Evolutionary conservation across 768 basidiomycete species (phyloP), one percentile per base, ranked within the genome.

Genomic region (Suillus paluster): DNA sequence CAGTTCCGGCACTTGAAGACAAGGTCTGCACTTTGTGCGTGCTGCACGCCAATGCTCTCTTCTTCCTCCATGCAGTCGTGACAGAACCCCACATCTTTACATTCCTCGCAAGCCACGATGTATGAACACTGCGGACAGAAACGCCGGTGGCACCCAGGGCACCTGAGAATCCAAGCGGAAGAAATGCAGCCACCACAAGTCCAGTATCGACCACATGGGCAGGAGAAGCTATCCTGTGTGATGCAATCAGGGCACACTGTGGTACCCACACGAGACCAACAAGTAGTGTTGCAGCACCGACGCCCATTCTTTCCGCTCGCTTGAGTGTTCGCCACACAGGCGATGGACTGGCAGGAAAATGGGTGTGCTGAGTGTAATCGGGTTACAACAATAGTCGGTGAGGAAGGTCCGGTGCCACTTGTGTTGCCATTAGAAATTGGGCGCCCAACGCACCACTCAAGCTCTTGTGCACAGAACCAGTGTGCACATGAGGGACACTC

Each of bases 181-280:
- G 59, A 21, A 17, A 19, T 39, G 25, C 60, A 61, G 7, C 36
- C 41, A 46, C 57, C 60, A 19, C 60, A 61, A 19, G n/a, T n/a
- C 60, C 60, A 61, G 36, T 60, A 42, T 42, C 6, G 25, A 33
- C 39, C n/a, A 25, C 50, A 58, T 14, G 36, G 30, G 41, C 60
- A 61, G 17, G 30, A 23, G 25, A 60, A 33, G 30, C 59, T 42
- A 17, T 55, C 60, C 5, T 46, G 39, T 41, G 60, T 59, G 30
- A 33, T 30, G 10, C 60, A 61, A 25, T 61, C 60, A 27, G 33
- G 30, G 14, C 60, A 61, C 10, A 15, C 33, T 17, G 27, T 33
- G 14, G 41, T n/a, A 17, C 27, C 21, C 9, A 21, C 4, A 12
- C 14, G n/a, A 30, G 60, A 61, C 60, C 60, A 61, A 54, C 39